phyloP scores from a whole-genome alignment of 139 green algal species.

The Tetradesmus lagerheimii region DNA sequence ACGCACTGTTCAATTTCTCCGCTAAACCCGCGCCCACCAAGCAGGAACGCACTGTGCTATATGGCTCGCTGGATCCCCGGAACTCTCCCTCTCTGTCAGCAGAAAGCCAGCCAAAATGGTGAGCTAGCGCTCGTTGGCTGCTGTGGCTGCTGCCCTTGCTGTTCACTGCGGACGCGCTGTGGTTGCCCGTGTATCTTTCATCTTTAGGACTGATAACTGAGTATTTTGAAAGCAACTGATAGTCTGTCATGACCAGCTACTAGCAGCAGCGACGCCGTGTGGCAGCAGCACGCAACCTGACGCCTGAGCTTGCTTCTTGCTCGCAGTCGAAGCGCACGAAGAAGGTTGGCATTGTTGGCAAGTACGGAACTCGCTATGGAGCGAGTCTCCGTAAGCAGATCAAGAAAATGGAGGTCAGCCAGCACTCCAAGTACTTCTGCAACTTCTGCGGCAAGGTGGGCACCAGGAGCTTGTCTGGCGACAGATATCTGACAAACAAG shows the following conservation, averaged over 20 bases:
- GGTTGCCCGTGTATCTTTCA: background rate
- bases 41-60: background rate
- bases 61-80: background rate
- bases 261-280: background rate
- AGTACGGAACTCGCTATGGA: constrained; percentile 99
- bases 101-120: constrained; percentile 41
- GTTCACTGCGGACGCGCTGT: background rate
- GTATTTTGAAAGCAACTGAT: background rate
- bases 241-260: background rate
- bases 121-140: background rate
- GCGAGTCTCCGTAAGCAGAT: constrained; percentile 94
- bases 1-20: background rate
- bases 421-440: constrained; percentile 99
- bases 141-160: constrained; percentile 2
- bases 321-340: constrained; percentile 98
- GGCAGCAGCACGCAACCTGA: background rate
- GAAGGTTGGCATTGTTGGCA: constrained; percentile 99
- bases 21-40: constrained; percentile 1
- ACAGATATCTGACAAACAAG: background rate
- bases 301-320: background rate
- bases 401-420: constrained; percentile 99
- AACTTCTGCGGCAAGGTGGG: constrained; percentile 98
- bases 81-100: constrained; percentile 7
- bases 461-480: background rate
- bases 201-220: background rate